phyloP scores from a whole-genome alignment of 495 filamentous ascomycete species.

The Choiromyces venosus region DNA sequence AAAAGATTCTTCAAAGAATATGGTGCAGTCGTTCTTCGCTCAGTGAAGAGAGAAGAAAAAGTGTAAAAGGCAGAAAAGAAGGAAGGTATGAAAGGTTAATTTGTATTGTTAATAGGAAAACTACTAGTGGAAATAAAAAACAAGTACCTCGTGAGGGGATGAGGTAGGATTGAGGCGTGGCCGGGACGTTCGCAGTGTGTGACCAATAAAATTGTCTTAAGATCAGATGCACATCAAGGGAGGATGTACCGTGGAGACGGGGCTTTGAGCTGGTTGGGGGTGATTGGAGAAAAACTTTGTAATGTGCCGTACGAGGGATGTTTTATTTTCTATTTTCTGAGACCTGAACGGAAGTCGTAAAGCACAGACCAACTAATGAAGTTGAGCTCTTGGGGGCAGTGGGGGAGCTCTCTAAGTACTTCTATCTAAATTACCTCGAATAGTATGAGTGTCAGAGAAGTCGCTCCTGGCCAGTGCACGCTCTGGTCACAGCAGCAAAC shows the following conservation, averaged over 20 bases:
- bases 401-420: not conserved
- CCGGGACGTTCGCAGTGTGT: not conserved
- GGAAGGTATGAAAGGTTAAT: not conserved
- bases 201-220: not conserved
- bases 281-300: not conserved
- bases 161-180: not conserved
- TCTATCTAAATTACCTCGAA: not conserved
- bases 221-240: not conserved
- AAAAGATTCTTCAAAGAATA: not conserved
- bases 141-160: not conserved
- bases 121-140: not conserved
- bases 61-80: not conserved
- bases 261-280: not conserved
- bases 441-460: not conserved
- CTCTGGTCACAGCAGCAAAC: not conserved
- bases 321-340: constrained; percentile 5
- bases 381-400: not conserved
- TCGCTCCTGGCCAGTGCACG: not conserved
- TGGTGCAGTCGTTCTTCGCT: not conserved
- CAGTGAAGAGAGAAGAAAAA: constrained; percentile 4
- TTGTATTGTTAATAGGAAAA: not conserved
- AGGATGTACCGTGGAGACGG: not conserved
- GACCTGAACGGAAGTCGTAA: not conserved
- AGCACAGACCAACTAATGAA: not conserved
- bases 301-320: constrained; percentile 3